These are phyloP conservation scores for Neopestalotiopsis clavispora DNA, from an alignment of 2,329 filamentous ascomycete species.

Conservation along the genomic window DNA sequence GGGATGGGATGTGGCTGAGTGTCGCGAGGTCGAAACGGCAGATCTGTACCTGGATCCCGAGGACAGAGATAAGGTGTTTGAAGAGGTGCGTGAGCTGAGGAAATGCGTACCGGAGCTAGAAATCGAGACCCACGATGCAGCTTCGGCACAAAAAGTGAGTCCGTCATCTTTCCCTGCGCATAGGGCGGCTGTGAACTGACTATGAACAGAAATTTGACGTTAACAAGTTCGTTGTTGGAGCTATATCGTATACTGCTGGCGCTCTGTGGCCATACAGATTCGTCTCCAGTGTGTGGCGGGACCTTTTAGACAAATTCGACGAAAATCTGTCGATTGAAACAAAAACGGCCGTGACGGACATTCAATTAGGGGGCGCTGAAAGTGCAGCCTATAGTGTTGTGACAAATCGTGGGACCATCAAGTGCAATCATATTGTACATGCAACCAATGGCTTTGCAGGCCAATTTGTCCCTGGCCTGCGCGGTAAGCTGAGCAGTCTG, in stretches of 20 bases:
- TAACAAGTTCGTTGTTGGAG: constrained; percentile 43
- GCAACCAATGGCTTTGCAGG: constrained; percentile 61
- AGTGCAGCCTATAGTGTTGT: constrained; percentile 44
- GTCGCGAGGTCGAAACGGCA: constrained; percentile 49
- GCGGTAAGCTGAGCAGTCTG: constrained; percentile 48
- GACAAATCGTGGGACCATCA: constrained; percentile 50
- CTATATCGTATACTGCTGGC: constrained; percentile 50
- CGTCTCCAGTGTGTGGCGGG: constrained; percentile 49
- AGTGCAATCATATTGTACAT: constrained; percentile 57
- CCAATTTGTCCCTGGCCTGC: constrained; percentile 55
- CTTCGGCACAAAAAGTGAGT: constrained; percentile 37
- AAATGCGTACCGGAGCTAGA: constrained; percentile 45
- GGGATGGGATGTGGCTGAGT: constrained; percentile 41
- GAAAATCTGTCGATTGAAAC: constrained; percentile 43
- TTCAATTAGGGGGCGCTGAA: constrained; percentile 6
- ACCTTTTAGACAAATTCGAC: constrained; percentile 40
- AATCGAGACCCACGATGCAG: constrained; percentile 39
- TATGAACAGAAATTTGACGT: constrained; percentile 38
- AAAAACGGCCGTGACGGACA: constrained; percentile 36
- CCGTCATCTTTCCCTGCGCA: not conserved
- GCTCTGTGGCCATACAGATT: constrained; percentile 58
- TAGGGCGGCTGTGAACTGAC: not conserved
- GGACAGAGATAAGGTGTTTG: constrained; percentile 38
- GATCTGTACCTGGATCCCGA: constrained; percentile 48
- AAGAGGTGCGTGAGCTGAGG: constrained; percentile 38